phyloP scores from a whole-genome alignment of 345 rosid genomes.

The Rhodomyrtus tomentosa region DNA sequence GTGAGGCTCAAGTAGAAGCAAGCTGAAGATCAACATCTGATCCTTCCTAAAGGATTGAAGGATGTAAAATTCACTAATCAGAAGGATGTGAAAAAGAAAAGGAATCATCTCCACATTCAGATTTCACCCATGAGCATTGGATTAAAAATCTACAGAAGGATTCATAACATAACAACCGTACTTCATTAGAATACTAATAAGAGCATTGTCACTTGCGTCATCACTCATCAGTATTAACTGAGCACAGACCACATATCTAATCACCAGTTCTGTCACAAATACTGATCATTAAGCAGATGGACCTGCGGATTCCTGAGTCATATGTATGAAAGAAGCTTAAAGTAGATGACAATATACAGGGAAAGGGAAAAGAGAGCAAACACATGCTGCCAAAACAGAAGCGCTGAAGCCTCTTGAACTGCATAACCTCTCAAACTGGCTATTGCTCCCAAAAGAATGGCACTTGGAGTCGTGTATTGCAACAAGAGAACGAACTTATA shows the following conservation, averaged over 20 bases:
- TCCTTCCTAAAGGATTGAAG: not conserved
- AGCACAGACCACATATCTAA: not conserved
- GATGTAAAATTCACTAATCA: not conserved
- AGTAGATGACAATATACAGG: constrained; percentile 54
- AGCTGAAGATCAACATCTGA: not conserved
- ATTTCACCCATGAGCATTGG: not conserved
- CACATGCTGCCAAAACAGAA: constrained; percentile 90
- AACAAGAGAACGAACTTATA: constrained; percentile 65
- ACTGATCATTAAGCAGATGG: not conserved
- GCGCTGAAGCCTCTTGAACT: constrained; percentile 74
- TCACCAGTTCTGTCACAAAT: not conserved
- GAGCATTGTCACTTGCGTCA: not conserved
- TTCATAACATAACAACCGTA: not conserved
- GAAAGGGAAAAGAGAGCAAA: constrained; percentile 75
- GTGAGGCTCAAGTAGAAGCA: not conserved
- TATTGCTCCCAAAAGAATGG: constrained; percentile 83
- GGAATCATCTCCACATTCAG: not conserved
- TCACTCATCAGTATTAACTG: not conserved
- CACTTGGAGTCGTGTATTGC: constrained; percentile 93
- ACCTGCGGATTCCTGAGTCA: constrained; percentile 1
- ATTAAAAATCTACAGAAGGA: not conserved
- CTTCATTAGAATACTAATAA: not conserved
- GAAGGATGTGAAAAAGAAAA: not conserved
- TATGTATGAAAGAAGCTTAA: constrained; percentile 32
- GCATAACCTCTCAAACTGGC: constrained; percentile 89